Conservation (phyloP, 1,284 basidiomycete species). For the Schizophyllum commune region DNA sequence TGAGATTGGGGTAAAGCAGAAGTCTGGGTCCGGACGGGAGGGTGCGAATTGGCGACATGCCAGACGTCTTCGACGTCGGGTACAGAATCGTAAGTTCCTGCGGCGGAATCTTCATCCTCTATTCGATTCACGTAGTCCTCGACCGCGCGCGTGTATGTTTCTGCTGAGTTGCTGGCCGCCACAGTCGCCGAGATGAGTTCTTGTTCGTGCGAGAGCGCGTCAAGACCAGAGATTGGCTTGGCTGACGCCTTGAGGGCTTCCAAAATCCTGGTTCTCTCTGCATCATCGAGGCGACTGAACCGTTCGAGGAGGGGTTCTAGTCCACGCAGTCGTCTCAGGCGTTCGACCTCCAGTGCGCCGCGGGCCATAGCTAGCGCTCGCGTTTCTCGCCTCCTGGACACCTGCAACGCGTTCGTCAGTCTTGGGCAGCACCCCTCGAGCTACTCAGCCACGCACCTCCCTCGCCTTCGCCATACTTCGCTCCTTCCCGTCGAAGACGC, state of each 20-base stretch:
- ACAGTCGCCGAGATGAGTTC: background rate
- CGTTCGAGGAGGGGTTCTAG: constrained; percentile 34
- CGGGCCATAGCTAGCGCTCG: constrained; percentile 39
- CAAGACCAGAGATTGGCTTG: background rate
- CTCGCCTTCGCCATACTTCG: constrained; percentile 59
- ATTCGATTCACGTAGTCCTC: background rate
- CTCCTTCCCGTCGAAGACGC: constrained; percentile 69
- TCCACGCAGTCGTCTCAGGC: constrained; percentile 38
- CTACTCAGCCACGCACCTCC: constrained; percentile 43
- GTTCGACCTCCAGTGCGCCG: constrained; percentile 44
- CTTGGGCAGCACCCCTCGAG: background rate
- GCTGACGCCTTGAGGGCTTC: constrained; percentile 12
- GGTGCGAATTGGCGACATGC: background rate
- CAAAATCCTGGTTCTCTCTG: constrained; percentile 25
- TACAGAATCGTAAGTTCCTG: background rate
- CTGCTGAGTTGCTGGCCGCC: background rate
- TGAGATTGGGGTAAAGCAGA: background rate
- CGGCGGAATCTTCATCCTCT: background rate
- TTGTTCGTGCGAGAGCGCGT: background rate
- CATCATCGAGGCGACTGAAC: constrained; percentile 24
- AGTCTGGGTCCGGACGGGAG: background rate
- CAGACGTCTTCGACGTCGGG: background rate
- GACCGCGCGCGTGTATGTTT: background rate
- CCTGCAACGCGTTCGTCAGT: constrained; percentile 21
- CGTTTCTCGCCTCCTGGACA: constrained; percentile 40